Evolutionary conservation across 2,329 filamentous ascomycete genomes (phyloP).

Genomic region (Aspergillus tanneri): DNA sequence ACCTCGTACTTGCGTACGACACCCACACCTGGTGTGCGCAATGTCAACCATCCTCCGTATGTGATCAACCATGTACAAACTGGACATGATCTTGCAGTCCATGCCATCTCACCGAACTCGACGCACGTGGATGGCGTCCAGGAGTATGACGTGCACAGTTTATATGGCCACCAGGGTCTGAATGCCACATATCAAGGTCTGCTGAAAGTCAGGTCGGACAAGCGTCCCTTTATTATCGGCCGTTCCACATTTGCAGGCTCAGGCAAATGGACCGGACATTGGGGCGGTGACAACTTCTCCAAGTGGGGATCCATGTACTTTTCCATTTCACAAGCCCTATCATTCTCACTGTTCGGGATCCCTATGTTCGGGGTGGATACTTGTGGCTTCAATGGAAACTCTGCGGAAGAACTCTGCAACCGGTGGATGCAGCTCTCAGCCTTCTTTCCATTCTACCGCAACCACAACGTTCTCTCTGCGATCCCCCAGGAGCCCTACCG

Average conservation of each 20-base stretch:
- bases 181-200: slow-evolving; percentile 75
- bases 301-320: slow-evolving; percentile 73
- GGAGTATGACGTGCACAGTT: slow-evolving; percentile 82
- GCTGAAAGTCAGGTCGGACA: slow-evolving; percentile 60
- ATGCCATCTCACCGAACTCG: slow-evolving; percentile 73
- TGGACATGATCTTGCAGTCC: slow-evolving; percentile 66
- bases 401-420: slow-evolving; percentile 67
- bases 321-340: slow-evolving; percentile 74
- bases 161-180: slow-evolving; percentile 72
- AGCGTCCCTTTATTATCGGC: slow-evolving; percentile 80
- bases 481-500: slow-evolving; percentile 68
- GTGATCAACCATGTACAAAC: slow-evolving; percentile 67
- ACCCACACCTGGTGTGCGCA: slow-evolving; percentile 62
- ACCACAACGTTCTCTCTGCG: slow-evolving; percentile 66
- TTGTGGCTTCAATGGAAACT: slow-evolving; percentile 69
- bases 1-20: slow-evolving; percentile 57
- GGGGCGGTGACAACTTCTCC: slow-evolving; percentile 74
- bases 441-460: slow-evolving; percentile 77
- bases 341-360: slow-evolving; percentile 71
- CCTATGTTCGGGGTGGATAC: slow-evolving; percentile 74
- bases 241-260: slow-evolving; percentile 77
- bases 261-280: slow-evolving; percentile 75
- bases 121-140: slow-evolving; percentile 69
- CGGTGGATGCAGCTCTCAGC: slow-evolving; percentile 72
- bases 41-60: slow-evolving; percentile 74